A percentile compares a stretch with the other conserved stretches of the same genome.
Evolutionary conservation across 139 green algal species (phyloP).

Genomic region (Picochlorum sp.): DNA sequence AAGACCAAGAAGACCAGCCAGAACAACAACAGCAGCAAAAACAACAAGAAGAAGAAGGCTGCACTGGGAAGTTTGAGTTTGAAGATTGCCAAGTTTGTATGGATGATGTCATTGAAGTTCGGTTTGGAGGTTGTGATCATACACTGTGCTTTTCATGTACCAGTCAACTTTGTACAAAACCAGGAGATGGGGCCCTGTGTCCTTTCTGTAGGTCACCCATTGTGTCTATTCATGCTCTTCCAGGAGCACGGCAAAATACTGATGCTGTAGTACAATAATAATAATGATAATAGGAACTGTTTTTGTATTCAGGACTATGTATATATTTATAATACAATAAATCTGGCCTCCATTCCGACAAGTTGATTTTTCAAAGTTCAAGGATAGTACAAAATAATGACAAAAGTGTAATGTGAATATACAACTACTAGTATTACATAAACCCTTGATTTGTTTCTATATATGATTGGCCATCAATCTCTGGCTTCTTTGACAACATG

Average conservation of each 20-base stretch:
- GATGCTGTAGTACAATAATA: too few species aligned
- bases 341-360: too few species aligned
- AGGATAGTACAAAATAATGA: background rate
- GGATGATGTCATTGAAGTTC: background rate
- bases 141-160: conserved; percentile 12
- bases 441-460: conserved; percentile 7
- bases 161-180: background rate
- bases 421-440: conserved; percentile 4
- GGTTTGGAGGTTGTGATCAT: conserved; percentile 2
- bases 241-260: background rate
- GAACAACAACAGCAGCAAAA: background rate
- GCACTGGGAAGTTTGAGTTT: background rate
- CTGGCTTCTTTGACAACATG: background rate
- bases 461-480: conserved; percentile 1
- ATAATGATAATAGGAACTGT: too few species aligned
- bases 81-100: conserved; percentile 11
- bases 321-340: too few species aligned
- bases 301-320: too few species aligned
- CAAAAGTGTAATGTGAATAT: too few species aligned
- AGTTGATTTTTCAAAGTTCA: too few species aligned
- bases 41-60: background rate
- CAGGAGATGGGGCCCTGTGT: background rate
- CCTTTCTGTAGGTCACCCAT: conserved; percentile 4
- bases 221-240: background rate
- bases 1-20: too few species aligned